Percentiles rank a stretch among this genome's conserved stretches.
phyloP scores from a whole-genome alignment of 2,329 filamentous ascomycete species.

The Ceratocystis smalleyi region DNA sequence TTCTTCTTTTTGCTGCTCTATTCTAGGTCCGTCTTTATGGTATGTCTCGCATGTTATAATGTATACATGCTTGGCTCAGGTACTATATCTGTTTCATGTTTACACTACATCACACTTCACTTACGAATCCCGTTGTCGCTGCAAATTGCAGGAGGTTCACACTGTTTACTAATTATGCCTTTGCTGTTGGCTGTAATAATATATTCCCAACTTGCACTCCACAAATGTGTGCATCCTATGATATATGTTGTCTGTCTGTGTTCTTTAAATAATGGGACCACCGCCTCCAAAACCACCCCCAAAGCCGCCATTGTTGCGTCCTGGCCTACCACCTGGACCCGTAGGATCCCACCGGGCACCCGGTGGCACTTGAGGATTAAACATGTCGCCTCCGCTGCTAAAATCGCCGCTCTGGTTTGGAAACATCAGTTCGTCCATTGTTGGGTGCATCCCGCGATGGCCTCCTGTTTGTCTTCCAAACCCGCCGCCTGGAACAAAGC shows the following conservation, averaged over 20 bases:
- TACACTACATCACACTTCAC: neutral
- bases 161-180: neutral
- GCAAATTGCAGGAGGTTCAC: neutral
- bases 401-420: constrained; percentile 62
- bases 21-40: neutral
- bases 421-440: constrained; percentile 89
- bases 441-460: constrained; percentile 71
- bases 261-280: constrained; percentile 22
- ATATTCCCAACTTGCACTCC: neutral
- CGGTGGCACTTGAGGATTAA: constrained; percentile 54
- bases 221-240: neutral
- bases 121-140: neutral
- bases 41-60: neutral
- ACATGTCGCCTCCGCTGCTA: constrained; percentile 28
- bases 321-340: constrained; percentile 39
- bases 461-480: constrained; percentile 29
- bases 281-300: constrained; percentile 20
- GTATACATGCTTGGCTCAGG: neutral
- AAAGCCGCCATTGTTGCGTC: constrained; percentile 22
- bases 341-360: constrained; percentile 86
- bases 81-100: neutral
- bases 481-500: constrained; percentile 47
- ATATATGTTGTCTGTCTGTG: neutral
- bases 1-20: neutral
- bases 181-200: neutral